These are phyloP conservation scores for Calonectria multiphialidica DNA, from an alignment of 2,329 filamentous ascomycete genomes.

Conservation along the genomic window DNA sequence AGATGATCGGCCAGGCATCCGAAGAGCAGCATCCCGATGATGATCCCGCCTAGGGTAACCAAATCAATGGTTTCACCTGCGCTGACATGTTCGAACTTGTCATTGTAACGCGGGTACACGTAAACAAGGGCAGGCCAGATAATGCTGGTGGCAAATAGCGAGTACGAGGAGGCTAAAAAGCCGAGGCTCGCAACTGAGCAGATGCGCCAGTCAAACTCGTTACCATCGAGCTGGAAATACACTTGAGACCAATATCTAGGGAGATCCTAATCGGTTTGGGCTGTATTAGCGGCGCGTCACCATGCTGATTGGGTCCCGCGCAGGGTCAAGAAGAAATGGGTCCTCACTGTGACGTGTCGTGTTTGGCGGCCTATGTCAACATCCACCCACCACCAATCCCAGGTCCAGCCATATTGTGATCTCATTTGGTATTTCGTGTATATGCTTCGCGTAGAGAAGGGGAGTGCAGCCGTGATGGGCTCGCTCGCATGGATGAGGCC, in stretches of 20 bases:
- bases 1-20: constrained; percentile 40
- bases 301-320: too few relatives aligned
- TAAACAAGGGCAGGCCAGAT: constrained; percentile 42
- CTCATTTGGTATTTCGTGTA: background rate
- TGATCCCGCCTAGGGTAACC: constrained; percentile 37
- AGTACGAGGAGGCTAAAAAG: constrained; percentile 46
- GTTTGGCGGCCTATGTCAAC: constrained; percentile 7
- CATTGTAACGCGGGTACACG: constrained; percentile 36
- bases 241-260: too few relatives aligned
- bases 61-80: constrained; percentile 33
- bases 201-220: constrained; percentile 42
- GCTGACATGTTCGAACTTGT: background rate
- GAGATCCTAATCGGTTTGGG: background rate
- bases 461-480: too few relatives aligned
- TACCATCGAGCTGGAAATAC: constrained; percentile 34
- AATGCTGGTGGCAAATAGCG: constrained; percentile 45
- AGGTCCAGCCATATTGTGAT: constrained; percentile 1
- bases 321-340: too few relatives aligned
- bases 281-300: too few relatives aligned
- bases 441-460: too few relatives aligned
- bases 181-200: constrained; percentile 43
- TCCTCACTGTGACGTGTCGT: background rate
- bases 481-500: too few relatives aligned
- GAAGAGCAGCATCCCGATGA: constrained; percentile 38
- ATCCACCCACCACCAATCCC: constrained; percentile 14